A percentile compares a stretch with the other conserved stretches of the same genome.
Evolutionary conservation across 305 asterid genomes (phyloP).

Genomic region (Fraxinus xanthoxyloides): DNA sequence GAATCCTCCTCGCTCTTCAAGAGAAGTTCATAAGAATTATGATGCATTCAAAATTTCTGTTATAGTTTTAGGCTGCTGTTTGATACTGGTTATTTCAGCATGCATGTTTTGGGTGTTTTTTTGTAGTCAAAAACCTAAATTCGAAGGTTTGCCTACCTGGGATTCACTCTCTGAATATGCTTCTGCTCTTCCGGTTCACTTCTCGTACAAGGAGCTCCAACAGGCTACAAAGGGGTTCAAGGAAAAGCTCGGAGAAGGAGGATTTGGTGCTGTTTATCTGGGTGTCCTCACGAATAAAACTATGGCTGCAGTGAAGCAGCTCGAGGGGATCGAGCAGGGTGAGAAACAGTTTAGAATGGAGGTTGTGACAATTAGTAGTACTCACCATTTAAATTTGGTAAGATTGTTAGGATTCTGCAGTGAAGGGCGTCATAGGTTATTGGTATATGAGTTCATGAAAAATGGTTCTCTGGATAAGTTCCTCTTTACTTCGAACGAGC

Average conservation of each 20-base stretch:
- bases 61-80: slow-evolving; percentile 35
- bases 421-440: too few relatives aligned
- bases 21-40: background rate
- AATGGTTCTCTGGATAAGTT: too few relatives aligned
- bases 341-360: too few relatives aligned
- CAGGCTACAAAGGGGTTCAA: slow-evolving; percentile 56
- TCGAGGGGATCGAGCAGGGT: too few relatives aligned
- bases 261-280: too few relatives aligned
- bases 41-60: slow-evolving; percentile 32
- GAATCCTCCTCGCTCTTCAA: slow-evolving; percentile 32
- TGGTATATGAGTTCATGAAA: too few relatives aligned
- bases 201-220: slow-evolving; percentile 58
- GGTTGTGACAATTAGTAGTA: too few relatives aligned
- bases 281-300: too few relatives aligned
- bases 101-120: slow-evolving; percentile 40
- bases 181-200: slow-evolving; percentile 75
- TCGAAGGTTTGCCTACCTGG: slow-evolving; percentile 43
- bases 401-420: too few relatives aligned
- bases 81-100: slow-evolving; percentile 35
- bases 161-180: slow-evolving; percentile 40
- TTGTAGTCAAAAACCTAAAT: slow-evolving; percentile 35
- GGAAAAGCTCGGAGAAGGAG: slow-evolving; percentile 66
- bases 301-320: too few relatives aligned
- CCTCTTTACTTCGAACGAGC: too few relatives aligned
- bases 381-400: too few relatives aligned